Conservation (phyloP, 1,284 basidiomycete species). For the Ceratobasidium sp. region DNA sequence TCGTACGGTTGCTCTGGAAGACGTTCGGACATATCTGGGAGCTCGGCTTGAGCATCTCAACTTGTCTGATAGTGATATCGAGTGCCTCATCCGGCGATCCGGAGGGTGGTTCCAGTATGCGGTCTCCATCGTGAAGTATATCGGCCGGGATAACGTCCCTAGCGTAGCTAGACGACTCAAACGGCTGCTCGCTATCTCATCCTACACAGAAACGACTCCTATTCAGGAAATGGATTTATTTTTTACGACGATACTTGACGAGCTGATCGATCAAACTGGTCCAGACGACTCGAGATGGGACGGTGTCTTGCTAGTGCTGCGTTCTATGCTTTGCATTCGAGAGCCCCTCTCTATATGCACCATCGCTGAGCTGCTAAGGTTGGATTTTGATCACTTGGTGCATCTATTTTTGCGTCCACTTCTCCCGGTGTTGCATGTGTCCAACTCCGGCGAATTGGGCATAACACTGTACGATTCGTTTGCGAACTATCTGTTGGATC, state of each 20-base stretch:
- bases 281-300: too few species aligned
- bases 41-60: background rate
- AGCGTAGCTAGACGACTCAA: background rate
- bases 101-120: slow-evolving; percentile 23
- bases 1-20: background rate
- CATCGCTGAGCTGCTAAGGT: background rate
- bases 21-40: background rate
- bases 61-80: background rate
- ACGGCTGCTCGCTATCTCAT: background rate
- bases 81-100: background rate
- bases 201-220: too few species aligned
- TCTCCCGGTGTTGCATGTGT: background rate
- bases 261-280: background rate
- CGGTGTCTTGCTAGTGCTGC: background rate
- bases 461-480: background rate
- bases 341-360: background rate
- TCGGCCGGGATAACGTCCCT: background rate
- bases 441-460: too few species aligned
- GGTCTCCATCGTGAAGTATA: background rate
- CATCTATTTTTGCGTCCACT: background rate
- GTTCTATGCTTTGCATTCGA: background rate
- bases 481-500: background rate
- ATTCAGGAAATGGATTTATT: background rate
- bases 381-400: background rate
- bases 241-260: slow-evolving; percentile 13